phyloP scores from a whole-genome alignment of 1,284 basidiomycete genomes.

The Apiotrichum brassicae region DNA sequence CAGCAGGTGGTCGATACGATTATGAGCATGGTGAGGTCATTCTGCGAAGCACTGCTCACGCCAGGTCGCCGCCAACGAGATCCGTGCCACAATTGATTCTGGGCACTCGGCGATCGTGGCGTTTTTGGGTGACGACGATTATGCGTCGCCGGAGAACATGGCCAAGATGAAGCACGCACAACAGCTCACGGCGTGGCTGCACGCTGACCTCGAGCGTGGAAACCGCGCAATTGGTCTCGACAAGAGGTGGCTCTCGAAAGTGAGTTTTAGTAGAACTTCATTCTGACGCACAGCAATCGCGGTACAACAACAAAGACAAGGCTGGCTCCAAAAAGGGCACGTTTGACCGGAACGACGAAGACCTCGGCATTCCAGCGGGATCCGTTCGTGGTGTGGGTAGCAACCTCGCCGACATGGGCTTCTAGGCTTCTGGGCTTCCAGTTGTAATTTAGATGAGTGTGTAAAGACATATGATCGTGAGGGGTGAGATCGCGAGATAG shows the following conservation, averaged over 20 bases:
- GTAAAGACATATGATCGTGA: too few species aligned
- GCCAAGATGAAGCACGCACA: slow-evolving; percentile 16
- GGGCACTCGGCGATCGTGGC: slow-evolving; percentile 22
- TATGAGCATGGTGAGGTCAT: slow-evolving; percentile 27
- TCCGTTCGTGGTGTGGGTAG: slow-evolving; percentile 15
- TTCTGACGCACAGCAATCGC: slow-evolving; percentile 8
- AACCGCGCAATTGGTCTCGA: slow-evolving; percentile 23
- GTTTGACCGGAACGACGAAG: slow-evolving; percentile 2
- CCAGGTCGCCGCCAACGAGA: slow-evolving; percentile 17
- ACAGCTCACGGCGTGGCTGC: slow-evolving; percentile 15
- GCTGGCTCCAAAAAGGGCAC: not conserved
- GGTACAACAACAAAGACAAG: slow-evolving; percentile 7
- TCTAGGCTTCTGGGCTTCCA: slow-evolving; percentile 6
- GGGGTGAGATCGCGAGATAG: too few species aligned
- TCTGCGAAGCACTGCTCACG: not conserved
- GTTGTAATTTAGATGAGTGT: too few species aligned
- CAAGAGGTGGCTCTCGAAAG: slow-evolving; percentile 33
- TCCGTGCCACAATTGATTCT: slow-evolving; percentile 19
- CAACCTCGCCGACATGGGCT: slow-evolving; percentile 17
- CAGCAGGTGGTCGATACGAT: slow-evolving; percentile 13
- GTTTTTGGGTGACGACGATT: slow-evolving; percentile 25
- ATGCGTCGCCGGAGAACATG: slow-evolving; percentile 15
- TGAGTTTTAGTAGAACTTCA: slow-evolving; percentile 7
- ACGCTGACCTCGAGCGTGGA: slow-evolving; percentile 22
- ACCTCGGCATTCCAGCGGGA: not conserved